Evolutionary conservation across 2,329 filamentous ascomycete genomes (phyloP).

Genomic region (Aspergillus proliferans): DNA sequence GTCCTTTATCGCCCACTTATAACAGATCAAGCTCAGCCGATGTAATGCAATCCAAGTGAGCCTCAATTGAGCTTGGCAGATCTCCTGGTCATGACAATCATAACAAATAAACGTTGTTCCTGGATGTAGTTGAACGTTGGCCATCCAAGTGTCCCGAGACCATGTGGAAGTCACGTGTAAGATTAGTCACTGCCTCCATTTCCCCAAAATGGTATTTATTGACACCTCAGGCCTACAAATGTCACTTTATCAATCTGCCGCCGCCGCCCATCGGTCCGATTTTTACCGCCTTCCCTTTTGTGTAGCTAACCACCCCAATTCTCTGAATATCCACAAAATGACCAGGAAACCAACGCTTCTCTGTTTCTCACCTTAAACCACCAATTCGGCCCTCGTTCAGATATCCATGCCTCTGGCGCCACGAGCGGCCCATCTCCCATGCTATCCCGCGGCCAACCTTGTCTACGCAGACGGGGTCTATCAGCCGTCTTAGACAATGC

Average conservation of each 20-base stretch:
- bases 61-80: not conserved
- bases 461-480: conserved; percentile 35
- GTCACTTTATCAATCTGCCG: not conserved
- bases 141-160: not conserved
- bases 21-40: not conserved
- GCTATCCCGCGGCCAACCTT: conserved; percentile 38
- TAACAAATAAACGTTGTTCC: not conserved
- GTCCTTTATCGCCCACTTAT: not conserved
- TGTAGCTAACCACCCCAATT: not conserved
- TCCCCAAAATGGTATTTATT: not conserved
- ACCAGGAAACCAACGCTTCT: not conserved
- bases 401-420: not conserved
- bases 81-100: not conserved
- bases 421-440: conserved; percentile 22
- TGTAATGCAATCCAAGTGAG: not conserved
- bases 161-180: not conserved
- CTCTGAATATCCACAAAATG: not conserved
- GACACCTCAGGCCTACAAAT: not conserved
- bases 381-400: not conserved
- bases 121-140: not conserved
- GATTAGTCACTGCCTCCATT: too few relatives aligned
- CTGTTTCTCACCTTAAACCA: not conserved
- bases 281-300: not conserved
- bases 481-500: conserved; percentile 31
- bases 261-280: not conserved